Evolutionary conservation across 805 yeast genomes (phyloP), one percentile per base, ranked within the genome.

Genomic region (Suhomyces sp.): DNA sequence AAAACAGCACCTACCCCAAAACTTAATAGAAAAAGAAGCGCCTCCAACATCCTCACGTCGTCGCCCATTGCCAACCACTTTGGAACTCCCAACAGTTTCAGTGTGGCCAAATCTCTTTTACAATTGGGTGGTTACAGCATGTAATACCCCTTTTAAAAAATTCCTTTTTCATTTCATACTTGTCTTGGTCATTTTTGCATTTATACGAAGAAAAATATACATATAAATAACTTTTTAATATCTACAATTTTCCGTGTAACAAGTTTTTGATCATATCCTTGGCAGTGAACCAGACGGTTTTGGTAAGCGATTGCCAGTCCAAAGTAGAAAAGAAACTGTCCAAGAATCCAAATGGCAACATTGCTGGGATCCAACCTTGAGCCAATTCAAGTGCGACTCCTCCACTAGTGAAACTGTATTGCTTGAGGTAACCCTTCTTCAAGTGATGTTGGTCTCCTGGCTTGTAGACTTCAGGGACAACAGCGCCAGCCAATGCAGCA

Each of bases 311-410:
- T 59, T 75, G 68, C 53, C 85, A 67, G 67, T 94, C 99, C 60
- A 92, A 69, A 13, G 98, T 94, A 41, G 96, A 86, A 49, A 86
- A 79, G 53, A 87, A 63, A 4, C 87, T 82, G 65, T 90, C 96
- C 47, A 89, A 73, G 71, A 93, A 84, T 0, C 99, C 99, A 67
- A 94, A 94, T 19, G 98, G 98, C 54, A 94, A 78, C 99, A 94
- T 94, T 43, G 93, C 86, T 33, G 99, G 98, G 58, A 94, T 89
- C 96, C 97, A 94, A 54, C 99, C 99, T 75, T 93, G 98, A 6
- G 99, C 99, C 63, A 93, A 79, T 68, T 94, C 99, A 58, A 94
- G 75, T 9, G 99, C 97, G 71, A 85, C 94, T 0, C 88, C 78
- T 35, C 87, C 96, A 27, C 81, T 68, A 1, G 89, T 86, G 96